phyloP scores from a whole-genome alignment of 495 filamentous ascomycete species.

The Xanthoparmelia taractica region DNA sequence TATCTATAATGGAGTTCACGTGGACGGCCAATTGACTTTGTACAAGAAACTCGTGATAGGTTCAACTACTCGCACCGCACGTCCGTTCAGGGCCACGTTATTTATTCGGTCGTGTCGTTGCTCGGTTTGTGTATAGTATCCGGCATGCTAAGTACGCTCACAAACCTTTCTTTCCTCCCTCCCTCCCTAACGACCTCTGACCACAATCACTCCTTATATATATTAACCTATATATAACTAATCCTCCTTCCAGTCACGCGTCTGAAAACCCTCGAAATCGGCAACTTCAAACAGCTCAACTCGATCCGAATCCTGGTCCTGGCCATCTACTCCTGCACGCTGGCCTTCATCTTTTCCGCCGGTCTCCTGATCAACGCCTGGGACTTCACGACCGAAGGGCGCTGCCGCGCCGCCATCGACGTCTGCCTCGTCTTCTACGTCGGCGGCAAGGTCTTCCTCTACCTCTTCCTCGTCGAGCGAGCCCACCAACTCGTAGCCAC shows the following conservation, averaged over 20 bases:
- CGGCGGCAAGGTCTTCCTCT: slow-evolving; percentile 29
- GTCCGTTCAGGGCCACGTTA: background rate
- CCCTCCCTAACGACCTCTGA: background rate
- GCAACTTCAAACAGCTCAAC: background rate
- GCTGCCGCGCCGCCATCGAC: slow-evolving; percentile 29
- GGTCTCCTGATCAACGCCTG: slow-evolving; percentile 3
- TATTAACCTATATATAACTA: too few relatives aligned
- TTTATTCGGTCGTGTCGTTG: background rate
- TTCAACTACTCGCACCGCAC: slow-evolving; percentile 4
- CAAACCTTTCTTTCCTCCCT: background rate
- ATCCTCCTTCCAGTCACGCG: background rate
- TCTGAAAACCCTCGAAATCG: background rate
- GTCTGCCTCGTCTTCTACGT: slow-evolving; percentile 34
- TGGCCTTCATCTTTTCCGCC: slow-evolving; percentile 4
- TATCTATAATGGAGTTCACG: background rate
- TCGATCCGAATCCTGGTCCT: background rate
- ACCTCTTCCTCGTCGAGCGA: slow-evolving; percentile 35
- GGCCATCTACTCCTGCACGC: background rate
- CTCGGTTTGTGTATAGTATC: background rate
- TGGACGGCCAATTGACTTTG: background rate
- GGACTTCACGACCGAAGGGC: slow-evolving; percentile 1
- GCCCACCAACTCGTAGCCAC: slow-evolving; percentile 29
- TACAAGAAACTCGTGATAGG: background rate
- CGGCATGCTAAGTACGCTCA: slow-evolving; percentile 7
- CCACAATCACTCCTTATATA: too few relatives aligned